Evolutionary conservation across 2,329 filamentous ascomycete genomes (phyloP), one percentile per base, ranked within the genome.

Genomic region (Tolypocladium guangdongense): DNA sequence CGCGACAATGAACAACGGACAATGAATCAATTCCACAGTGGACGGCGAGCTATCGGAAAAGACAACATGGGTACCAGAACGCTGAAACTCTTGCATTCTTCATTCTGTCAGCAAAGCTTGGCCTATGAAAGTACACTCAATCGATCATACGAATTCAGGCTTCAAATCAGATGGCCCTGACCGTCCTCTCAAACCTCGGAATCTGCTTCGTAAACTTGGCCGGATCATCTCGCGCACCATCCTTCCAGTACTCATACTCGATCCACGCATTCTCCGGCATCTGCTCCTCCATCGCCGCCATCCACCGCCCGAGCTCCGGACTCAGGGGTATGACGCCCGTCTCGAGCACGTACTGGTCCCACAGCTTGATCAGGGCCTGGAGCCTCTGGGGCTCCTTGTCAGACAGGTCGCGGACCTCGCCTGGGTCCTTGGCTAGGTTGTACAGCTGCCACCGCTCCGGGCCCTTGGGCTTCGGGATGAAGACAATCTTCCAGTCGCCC

Each of bases 211-310:
- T 61, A 37, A 60, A 78, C 60, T 69, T 74, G 49, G 68, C 63
- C 5, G 73, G 73, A 20, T 74, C 69, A 47, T 78, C 74, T 22
- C 67, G 60, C 1, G 69, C 69, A 2, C 68, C 67, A 4, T 70
- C 63, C 48, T 71, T 69, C 80, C 80, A 84, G 58, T 83, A 84
- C 64, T 83, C 79, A 63, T 82, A 83, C 66, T 84, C 80, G 67
- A 84, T 83, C 81, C 80, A 83, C 7, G 76, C 78, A 61, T 83
- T 81, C 64, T 84, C 80, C 0, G 77, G 77, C 81, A 84, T 84
- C 71, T 84, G 80, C 55, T 77, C 80, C 64, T 84, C 81, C 59
- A 78, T 81, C 0, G 79, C 80, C 54, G 78, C 78, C 51, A 84
- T 68, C 68, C 77, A 84, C 3, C 75, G 68, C 0, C 81, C 81